These are phyloP conservation scores for Lumnitzera racemosa DNA, from an alignment of 345 rosid genomes.

Conservation along the genomic window DNA sequence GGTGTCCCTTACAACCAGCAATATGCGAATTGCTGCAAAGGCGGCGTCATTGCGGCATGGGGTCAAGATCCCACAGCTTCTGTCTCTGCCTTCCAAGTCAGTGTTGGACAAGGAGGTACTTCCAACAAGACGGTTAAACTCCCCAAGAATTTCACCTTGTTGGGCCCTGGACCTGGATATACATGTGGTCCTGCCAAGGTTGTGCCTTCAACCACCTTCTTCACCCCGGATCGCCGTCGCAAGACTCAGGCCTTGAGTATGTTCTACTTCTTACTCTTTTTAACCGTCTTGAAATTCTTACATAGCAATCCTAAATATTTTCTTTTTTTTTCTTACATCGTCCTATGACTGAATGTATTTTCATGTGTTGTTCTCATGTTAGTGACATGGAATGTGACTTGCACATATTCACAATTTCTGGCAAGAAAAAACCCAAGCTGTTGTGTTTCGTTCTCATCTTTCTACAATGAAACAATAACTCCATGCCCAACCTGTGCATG, in stretches of 20 bases:
- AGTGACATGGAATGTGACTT: conserved; percentile 95
- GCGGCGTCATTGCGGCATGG: conserved; percentile 73
- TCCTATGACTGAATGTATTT: background rate
- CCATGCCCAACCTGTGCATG: conserved; percentile 83
- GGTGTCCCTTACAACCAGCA: conserved; percentile 80
- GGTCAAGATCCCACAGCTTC: conserved; percentile 71
- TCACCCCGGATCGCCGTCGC: conserved; percentile 53
- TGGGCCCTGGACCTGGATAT: conserved; percentile 84
- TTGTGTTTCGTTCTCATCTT: conserved; percentile 83
- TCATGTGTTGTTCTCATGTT: conserved; percentile 9
- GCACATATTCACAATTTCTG: conserved; percentile 84
- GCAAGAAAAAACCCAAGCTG: conserved; percentile 73
- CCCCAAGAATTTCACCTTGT: conserved; percentile 80
- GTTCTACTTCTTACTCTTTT: conserved; percentile 14
- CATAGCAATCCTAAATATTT: background rate
- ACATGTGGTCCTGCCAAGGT: conserved; percentile 79
- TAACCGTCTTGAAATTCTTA: background rate
- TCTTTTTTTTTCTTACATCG: background rate
- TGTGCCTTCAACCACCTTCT: conserved; percentile 57
- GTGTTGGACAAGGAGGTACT: conserved; percentile 71
- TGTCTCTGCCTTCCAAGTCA: conserved; percentile 66
- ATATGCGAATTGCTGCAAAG: conserved; percentile 79
- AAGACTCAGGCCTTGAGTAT: conserved; percentile 77
- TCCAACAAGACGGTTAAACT: conserved; percentile 75
- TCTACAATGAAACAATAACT: conserved; percentile 77